phyloP scores from a whole-genome alignment of 164 flowering plant genomes.

The Brasenia schreberi region DNA sequence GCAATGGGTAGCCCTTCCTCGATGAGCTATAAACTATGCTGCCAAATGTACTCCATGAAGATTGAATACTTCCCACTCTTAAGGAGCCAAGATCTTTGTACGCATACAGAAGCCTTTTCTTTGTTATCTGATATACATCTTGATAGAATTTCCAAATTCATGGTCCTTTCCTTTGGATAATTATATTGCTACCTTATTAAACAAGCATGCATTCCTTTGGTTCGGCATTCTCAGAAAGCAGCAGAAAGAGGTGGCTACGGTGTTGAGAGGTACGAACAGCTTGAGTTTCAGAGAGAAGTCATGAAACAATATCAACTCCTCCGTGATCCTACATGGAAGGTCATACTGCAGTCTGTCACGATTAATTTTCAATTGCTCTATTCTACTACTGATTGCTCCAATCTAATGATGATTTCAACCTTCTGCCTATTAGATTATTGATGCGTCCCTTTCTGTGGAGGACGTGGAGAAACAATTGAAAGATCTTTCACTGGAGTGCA shows the following conservation, averaged over 20 bases:
- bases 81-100: too few species aligned
- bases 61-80: too few species aligned
- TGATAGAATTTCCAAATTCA: too few species aligned
- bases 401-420: background rate
- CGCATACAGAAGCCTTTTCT: too few species aligned
- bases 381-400: background rate
- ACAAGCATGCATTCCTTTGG: too few species aligned
- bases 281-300: conserved; percentile 77
- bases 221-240: conserved; percentile 45
- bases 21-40: too few species aligned
- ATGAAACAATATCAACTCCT: conserved; percentile 38
- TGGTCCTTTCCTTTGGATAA: too few species aligned
- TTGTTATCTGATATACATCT: too few species aligned
- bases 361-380: background rate
- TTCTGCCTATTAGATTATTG: conserved; percentile 38
- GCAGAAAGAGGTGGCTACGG: conserved; percentile 90
- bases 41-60: too few species aligned
- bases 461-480: conserved; percentile 52
- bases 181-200: too few species aligned
- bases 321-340: conserved; percentile 73
- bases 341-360: conserved; percentile 6
- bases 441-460: conserved; percentile 57
- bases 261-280: conserved; percentile 77
- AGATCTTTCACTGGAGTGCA: conserved; percentile 33
- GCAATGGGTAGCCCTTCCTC: too few species aligned